Conservation (phyloP, 176 grass and related monocot genomes). For the Chloris gayana region DNA sequence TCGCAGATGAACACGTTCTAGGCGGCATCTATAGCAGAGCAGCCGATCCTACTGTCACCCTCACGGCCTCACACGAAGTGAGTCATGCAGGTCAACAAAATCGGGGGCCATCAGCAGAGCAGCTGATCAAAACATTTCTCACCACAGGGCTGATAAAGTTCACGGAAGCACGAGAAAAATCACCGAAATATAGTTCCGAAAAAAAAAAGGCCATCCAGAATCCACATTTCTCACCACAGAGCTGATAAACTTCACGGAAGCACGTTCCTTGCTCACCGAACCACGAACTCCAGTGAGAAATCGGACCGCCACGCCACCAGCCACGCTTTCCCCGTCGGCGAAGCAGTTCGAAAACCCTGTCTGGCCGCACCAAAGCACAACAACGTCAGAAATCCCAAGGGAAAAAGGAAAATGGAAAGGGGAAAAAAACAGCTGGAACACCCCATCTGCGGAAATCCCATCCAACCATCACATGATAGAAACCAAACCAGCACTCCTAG, state of each 20-base stretch:
- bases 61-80: not conserved
- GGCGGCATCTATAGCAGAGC: not conserved
- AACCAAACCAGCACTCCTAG: not conserved
- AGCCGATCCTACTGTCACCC: not conserved
- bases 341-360: not conserved
- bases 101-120: conserved; percentile 14
- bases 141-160: no score
- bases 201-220: not conserved
- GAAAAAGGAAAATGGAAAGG: not conserved
- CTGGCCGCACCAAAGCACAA: not conserved
- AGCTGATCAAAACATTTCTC: not conserved
- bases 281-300: not conserved
- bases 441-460: not conserved
- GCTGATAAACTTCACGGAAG: no score
- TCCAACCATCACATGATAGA: not conserved
- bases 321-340: not conserved
- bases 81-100: conserved; percentile 1
- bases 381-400: conserved; percentile 17
- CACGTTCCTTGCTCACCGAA: conserved; percentile 2
- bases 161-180: not conserved
- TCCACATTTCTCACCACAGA: not conserved
- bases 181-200: not conserved
- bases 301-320: not conserved
- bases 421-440: not conserved
- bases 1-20: not conserved